A percentile compares a stretch with the other conserved stretches of the same genome.
These are phyloP conservation scores for Zarea fungicola DNA, from an alignment of 2,329 filamentous ascomycete species.

Conservation along the genomic window DNA sequence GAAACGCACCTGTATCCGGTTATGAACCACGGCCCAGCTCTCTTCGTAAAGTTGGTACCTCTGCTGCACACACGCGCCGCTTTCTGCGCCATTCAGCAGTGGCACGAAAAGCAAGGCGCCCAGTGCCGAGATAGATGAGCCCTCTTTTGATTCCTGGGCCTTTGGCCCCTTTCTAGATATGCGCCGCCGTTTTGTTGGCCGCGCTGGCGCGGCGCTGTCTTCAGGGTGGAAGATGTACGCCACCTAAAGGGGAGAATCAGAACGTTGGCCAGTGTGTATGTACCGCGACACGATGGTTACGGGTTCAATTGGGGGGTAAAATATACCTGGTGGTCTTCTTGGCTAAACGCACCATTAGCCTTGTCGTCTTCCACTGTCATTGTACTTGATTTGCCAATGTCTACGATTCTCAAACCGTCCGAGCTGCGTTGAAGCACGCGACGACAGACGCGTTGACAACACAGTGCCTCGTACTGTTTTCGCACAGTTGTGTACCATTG, in stretches of 20 bases:
- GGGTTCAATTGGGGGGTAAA: background rate
- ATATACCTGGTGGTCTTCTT: slow-evolving; percentile 44
- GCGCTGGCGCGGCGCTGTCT: slow-evolving; percentile 28
- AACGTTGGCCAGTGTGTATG: background rate
- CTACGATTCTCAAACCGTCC: background rate
- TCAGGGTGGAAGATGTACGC: slow-evolving; percentile 58
- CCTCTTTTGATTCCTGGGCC: slow-evolving; percentile 15
- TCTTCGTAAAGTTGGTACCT: slow-evolving; percentile 56
- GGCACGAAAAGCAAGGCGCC: slow-evolving; percentile 39
- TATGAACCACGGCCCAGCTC: slow-evolving; percentile 60
- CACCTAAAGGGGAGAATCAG: slow-evolving; percentile 38
- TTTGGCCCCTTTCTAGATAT: slow-evolving; percentile 40
- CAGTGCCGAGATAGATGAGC: background rate
- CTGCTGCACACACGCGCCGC: slow-evolving; percentile 40
- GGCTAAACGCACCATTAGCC: slow-evolving; percentile 23
- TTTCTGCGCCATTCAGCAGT: slow-evolving; percentile 52
- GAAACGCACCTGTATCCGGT: slow-evolving; percentile 48
- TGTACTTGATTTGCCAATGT: background rate
- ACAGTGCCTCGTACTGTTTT: slow-evolving; percentile 7
- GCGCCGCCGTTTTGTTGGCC: slow-evolving; percentile 54
- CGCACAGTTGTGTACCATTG: slow-evolving; percentile 1
- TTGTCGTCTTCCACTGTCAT: slow-evolving; percentile 16
- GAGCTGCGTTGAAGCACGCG: background rate
- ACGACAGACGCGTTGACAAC: slow-evolving; percentile 7
- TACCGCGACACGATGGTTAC: background rate